Conservation (phyloP, 257 asterid genomes). For the Petunia axillaris region DNA sequence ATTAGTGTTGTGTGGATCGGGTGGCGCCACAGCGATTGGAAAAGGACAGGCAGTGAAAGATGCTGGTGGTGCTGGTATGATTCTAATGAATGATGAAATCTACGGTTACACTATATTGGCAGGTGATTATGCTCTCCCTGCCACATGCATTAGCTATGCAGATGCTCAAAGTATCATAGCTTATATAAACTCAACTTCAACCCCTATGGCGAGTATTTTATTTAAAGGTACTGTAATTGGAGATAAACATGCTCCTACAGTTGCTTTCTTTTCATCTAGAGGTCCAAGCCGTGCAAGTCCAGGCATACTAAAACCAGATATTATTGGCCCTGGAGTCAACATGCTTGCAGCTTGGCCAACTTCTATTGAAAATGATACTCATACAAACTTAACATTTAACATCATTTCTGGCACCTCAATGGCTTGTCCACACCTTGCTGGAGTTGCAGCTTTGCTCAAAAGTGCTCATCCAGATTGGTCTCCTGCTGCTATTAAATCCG, state of each 20-base stretch:
- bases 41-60: slow-evolving; percentile 39
- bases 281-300: slow-evolving; percentile 32
- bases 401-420: slow-evolving; percentile 36
- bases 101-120: slow-evolving; percentile 34
- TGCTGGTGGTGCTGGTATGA: slow-evolving; percentile 46
- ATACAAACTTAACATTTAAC: slow-evolving; percentile 28
- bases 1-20: slow-evolving; percentile 37
- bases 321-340: slow-evolving; percentile 39
- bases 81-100: slow-evolving; percentile 29
- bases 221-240: slow-evolving; percentile 40
- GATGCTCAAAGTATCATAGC: slow-evolving; percentile 35
- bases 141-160: slow-evolving; percentile 33
- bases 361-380: slow-evolving; percentile 5
- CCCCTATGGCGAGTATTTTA: slow-evolving; percentile 34
- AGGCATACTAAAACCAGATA: slow-evolving; percentile 38
- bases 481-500: slow-evolving; percentile 37
- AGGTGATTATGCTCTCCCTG: slow-evolving; percentile 37
- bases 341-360: slow-evolving; percentile 36
- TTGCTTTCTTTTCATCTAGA: slow-evolving; percentile 38
- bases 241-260: slow-evolving; percentile 33
- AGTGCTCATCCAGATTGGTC: slow-evolving; percentile 38
- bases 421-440: slow-evolving; percentile 42
- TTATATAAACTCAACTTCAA: slow-evolving; percentile 32
- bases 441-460: slow-evolving; percentile 36
- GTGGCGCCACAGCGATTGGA: slow-evolving; percentile 26